Percentiles rank a stretch among this genome's conserved stretches.
These are phyloP conservation scores for Scytalidium sp. DNA, from an alignment of 2,329 filamentous ascomycete genomes.

Conservation along the genomic window DNA sequence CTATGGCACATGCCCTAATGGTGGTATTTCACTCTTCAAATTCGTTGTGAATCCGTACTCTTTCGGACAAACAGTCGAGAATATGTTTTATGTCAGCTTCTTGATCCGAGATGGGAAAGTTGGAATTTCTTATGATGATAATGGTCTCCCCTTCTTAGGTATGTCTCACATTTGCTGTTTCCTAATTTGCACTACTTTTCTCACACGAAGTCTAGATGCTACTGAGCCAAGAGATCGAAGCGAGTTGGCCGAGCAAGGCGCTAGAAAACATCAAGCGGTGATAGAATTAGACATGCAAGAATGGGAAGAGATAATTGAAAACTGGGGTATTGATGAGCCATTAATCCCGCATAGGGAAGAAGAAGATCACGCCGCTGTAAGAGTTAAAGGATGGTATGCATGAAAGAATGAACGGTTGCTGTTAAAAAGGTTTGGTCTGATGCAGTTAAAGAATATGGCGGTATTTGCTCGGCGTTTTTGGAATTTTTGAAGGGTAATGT, in stretches of 20 bases:
- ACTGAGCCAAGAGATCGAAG: conserved; percentile 10
- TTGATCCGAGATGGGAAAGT: conserved; percentile 83
- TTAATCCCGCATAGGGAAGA: conserved; percentile 83
- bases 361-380: conserved; percentile 19
- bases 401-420: conserved; percentile 9
- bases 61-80: conserved; percentile 94
- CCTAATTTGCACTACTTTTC: conserved; percentile 11
- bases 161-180: conserved; percentile 36
- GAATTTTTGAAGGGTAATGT: not conserved
- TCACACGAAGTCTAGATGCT: conserved; percentile 30
- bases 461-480: not conserved
- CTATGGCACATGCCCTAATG: conserved; percentile 62
- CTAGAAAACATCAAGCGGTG: conserved; percentile 78
- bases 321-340: conserved; percentile 71
- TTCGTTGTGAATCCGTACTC: conserved; percentile 88
- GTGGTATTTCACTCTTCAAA: conserved; percentile 75
- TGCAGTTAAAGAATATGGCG: not conserved
- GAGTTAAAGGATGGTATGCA: conserved; percentile 27
- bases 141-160: conserved; percentile 78
- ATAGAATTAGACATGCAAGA: conserved; percentile 82
- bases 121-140: conserved; percentile 68
- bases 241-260: conserved; percentile 43
- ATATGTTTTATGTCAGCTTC: conserved; percentile 95
- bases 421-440: not conserved
- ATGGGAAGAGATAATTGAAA: conserved; percentile 75